Evolutionary conservation across 352 stramenopile species (phyloP), one percentile per base, ranked within the genome.

Genomic region (Pythium vanterpoolii): DNA sequence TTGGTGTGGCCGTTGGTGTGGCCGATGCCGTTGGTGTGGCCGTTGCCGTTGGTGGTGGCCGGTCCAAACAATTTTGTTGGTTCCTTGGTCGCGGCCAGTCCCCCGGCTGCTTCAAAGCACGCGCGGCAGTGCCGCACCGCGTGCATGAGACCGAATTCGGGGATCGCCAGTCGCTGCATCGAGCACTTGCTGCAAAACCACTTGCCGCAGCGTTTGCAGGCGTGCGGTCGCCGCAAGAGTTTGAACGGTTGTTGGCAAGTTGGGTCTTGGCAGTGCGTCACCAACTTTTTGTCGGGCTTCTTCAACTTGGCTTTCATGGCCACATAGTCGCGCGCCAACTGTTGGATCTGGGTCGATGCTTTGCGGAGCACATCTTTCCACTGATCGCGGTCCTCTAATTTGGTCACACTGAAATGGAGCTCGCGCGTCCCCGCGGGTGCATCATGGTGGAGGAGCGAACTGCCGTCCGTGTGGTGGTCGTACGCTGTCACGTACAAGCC

Each of bases 171-270:
- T 33, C 82, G 82, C 58, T 91, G 78, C 36, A 79, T 74, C 21
- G 86, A 87, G 64, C 86, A 93, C 64, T 95, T 95, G 39, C 62
- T 70, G 47, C 86, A 95, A 62, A 95, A 89, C 77, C 83, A 91
- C 47, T 91, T 90, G 13, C 77, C 86, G 53, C 86, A 95, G 24
- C 86, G 83, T 56, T 93, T 89, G 72, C 86, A 95, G 40, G 82
- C 79, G 56, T 95, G 83, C 14, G 86, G 83, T 2, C 86, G 80
- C 30, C 83, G 79, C 43, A 91, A 91, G 14, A 95, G 72, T 68
- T 95, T 93, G 66, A 95, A 95, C 33, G 73, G 70, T 38, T 73
- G 74, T 23, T 79, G 68, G 66, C 86, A 95, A 28, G 64, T 76
- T 42, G 64, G 53, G 52, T 90, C 75, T 62, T 92, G 82, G 59